These are phyloP conservation scores for Patellifolia procumbens DNA, from an alignment of 179 eudicot species.

Conservation along the genomic window DNA sequence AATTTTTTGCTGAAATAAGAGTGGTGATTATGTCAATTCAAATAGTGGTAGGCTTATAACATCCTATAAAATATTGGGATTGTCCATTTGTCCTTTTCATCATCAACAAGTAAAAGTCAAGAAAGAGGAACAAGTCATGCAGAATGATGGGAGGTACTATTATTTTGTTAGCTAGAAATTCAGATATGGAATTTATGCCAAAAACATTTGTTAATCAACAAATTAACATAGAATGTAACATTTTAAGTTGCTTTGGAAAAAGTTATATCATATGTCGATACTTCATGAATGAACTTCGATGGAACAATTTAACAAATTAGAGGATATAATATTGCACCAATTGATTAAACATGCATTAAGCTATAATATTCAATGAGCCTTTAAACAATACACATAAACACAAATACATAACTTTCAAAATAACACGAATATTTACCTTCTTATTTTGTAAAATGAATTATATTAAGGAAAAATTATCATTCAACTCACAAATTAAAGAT, in stretches of 20 bases:
- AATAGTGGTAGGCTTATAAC: not conserved
- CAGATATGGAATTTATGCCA: constrained; percentile 1
- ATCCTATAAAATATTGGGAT: not conserved
- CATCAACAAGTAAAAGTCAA: constrained; percentile 6
- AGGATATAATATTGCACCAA: not conserved
- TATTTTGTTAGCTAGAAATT: not conserved
- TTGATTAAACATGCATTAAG: not conserved
- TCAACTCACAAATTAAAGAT: not conserved
- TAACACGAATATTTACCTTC: not conserved
- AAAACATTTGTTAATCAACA: not conserved
- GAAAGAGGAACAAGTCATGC: not conserved
- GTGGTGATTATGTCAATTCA: not conserved
- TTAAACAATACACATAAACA: not conserved
- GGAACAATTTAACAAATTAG: not conserved
- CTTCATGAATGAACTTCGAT: not conserved
- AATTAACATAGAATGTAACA: not conserved
- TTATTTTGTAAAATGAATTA: not conserved
- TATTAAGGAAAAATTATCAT: not conserved
- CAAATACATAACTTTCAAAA: too few species aligned
- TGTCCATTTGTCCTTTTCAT: too few species aligned
- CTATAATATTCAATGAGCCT: not conserved
- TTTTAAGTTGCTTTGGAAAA: not conserved
- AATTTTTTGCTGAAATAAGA: not conserved
- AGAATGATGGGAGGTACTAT: not conserved
- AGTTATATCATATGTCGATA: too few species aligned